Conservation (phyloP, 1,139 yeast species). For the Candida sp. region DNA sequence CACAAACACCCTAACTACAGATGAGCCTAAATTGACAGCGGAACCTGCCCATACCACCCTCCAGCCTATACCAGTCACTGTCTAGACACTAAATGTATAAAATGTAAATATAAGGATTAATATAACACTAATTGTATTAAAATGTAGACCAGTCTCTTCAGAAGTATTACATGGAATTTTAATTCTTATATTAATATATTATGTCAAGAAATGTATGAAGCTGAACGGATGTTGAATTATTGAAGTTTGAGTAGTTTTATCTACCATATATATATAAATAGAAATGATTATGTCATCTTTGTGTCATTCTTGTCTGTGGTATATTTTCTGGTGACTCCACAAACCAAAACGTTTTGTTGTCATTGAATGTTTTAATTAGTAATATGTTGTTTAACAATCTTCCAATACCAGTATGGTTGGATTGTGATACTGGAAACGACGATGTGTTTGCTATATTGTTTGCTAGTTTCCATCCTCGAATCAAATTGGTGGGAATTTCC, state of each 20-base stretch:
- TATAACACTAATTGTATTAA: too few relatives aligned
- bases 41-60: not conserved
- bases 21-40: not conserved
- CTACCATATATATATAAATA: too few relatives aligned
- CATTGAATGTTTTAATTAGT: not conserved
- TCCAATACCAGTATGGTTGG: slow-evolving; percentile 73
- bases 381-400: slow-evolving; percentile 14
- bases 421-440: slow-evolving; percentile 93
- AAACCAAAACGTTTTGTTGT: not conserved
- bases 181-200: too few relatives aligned
- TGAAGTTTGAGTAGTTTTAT: too few relatives aligned
- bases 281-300: too few relatives aligned
- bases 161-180: too few relatives aligned
- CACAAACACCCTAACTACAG: slow-evolving; percentile 1
- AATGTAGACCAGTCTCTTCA: too few relatives aligned
- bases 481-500: slow-evolving; percentile 68
- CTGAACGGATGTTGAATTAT: too few relatives aligned
- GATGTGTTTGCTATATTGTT: slow-evolving; percentile 77
- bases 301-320: too few relatives aligned
- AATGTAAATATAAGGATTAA: too few relatives aligned
- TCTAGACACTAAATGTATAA: not conserved
- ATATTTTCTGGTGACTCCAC: not conserved
- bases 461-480: slow-evolving; percentile 56
- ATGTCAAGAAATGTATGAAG: too few relatives aligned
- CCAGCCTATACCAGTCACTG: not conserved